Percentiles rank a stretch among this genome's conserved stretches.
phyloP scores from a whole-genome alignment of 352 stramenopile species.

The Globisporangium alternatum region DNA sequence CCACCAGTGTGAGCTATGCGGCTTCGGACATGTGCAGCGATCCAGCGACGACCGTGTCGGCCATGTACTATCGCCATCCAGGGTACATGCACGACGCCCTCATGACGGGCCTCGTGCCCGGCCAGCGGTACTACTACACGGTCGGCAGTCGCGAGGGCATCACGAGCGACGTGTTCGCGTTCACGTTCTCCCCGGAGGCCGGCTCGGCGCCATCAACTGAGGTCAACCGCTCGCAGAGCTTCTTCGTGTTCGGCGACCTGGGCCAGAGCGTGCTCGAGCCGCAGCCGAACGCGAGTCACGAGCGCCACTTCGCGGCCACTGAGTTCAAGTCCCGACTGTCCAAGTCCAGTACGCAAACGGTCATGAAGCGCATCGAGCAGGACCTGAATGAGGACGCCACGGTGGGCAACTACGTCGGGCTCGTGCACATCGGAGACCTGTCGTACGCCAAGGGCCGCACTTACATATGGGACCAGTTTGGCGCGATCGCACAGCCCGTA shows the following conservation, averaged over 20 bases:
- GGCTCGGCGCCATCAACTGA: neutral
- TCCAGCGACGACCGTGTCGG: constrained; percentile 15
- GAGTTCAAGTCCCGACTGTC: constrained; percentile 13
- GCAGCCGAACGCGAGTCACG: neutral
- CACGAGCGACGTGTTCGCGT: constrained; percentile 22
- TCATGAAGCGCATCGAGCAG: constrained; percentile 34
- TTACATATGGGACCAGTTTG: constrained; percentile 78
- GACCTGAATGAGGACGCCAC: constrained; percentile 21
- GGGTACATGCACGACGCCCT: constrained; percentile 33
- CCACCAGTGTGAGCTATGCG: constrained; percentile 20
- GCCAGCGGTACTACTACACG: constrained; percentile 29
- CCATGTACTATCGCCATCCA: constrained; percentile 31
- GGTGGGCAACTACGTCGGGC: constrained; percentile 30
- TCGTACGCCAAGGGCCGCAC: constrained; percentile 65
- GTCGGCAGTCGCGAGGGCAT: constrained; percentile 36
- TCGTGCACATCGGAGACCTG: constrained; percentile 79
- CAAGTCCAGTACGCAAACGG: constrained; percentile 24
- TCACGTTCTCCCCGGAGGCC: constrained; percentile 24
- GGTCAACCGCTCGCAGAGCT: constrained; percentile 18
- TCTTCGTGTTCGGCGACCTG: constrained; percentile 32
- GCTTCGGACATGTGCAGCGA: constrained; percentile 27
- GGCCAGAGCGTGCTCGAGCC: constrained; percentile 19
- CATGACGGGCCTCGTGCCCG: constrained; percentile 22
- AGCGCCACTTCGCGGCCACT: constrained; percentile 1
- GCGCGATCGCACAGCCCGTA: constrained; percentile 71